Conservation (phyloP, 257 asterid species). For the Solanum habrochaites region DNA sequence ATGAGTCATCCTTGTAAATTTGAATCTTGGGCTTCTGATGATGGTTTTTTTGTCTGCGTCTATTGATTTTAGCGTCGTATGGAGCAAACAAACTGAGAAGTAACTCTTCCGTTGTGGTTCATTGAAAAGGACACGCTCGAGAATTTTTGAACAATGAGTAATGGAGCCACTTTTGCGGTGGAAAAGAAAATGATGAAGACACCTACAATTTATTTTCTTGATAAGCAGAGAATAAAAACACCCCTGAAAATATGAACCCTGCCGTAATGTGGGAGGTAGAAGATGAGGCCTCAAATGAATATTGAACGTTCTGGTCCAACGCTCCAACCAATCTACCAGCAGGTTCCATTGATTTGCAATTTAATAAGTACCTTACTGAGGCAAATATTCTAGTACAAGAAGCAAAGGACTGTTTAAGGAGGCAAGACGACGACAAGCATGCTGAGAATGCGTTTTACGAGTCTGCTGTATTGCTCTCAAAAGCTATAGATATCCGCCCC, state of each 20-base stretch:
- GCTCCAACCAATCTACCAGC: constrained; percentile 18
- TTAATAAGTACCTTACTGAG: constrained; percentile 51
- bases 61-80: constrained; percentile 44
- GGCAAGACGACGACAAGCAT: constrained; percentile 20
- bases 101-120: constrained; percentile 25
- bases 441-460: constrained; percentile 47
- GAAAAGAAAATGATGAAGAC: constrained; percentile 23
- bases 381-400: constrained; percentile 55
- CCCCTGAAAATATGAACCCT: constrained; percentile 14
- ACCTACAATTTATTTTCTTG: constrained; percentile 15
- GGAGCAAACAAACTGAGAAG: constrained; percentile 26
- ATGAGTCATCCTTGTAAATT: constrained; percentile 27
- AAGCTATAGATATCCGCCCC: constrained; percentile 71
- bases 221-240: constrained; percentile 12
- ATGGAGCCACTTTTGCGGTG: constrained; percentile 17
- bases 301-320: constrained; percentile 6
- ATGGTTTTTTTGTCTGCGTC: too few relatives aligned
- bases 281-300: constrained; percentile 19
- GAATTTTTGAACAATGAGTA: constrained; percentile 7
- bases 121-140: constrained; percentile 19
- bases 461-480: constrained; percentile 51
- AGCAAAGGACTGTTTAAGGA: constrained; percentile 45
- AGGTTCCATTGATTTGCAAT: constrained; percentile 39
- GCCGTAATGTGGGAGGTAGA: too few relatives aligned
- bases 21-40: constrained; percentile 33